Evolutionary conservation across 805 yeast genomes (phyloP).

Genomic region (Kodamaea nitidulidarum): DNA sequence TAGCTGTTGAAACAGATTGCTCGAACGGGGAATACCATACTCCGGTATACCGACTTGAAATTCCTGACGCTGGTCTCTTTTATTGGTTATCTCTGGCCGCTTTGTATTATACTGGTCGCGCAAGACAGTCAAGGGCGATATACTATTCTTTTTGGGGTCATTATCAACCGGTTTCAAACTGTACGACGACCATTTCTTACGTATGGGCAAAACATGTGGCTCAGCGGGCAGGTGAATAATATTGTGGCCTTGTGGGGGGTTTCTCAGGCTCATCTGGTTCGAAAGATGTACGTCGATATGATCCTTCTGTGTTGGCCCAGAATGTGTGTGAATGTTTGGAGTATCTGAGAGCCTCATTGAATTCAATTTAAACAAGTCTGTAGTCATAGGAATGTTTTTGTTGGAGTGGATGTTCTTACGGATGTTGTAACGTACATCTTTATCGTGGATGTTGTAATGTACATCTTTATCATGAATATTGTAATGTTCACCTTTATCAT

Average conservation of each 20-base stretch:
- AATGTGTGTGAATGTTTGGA: not conserved
- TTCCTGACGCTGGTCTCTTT: not conserved
- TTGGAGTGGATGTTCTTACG: not conserved
- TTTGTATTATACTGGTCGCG: conserved; percentile 25
- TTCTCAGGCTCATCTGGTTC: too few relatives aligned
- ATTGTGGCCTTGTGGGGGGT: too few relatives aligned
- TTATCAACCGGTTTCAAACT: not conserved
- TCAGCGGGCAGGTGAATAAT: not conserved
- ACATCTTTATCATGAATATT: too few relatives aligned
- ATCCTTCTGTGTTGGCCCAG: too few relatives aligned
- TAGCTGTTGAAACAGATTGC: conserved; percentile 6
- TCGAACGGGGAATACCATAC: conserved; percentile 2
- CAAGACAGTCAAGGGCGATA: conserved; percentile 27
- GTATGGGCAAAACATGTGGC: not conserved
- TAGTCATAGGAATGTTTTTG: conserved; percentile 11
- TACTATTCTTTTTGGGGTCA: conserved; percentile 9
- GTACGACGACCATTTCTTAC: not conserved
- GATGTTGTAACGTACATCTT: not conserved
- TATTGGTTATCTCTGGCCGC: conserved; percentile 14
- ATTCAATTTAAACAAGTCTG: not conserved
- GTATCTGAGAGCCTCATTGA: not conserved
- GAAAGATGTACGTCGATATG: too few relatives aligned
- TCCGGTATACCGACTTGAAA: not conserved
- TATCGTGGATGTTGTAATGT: too few relatives aligned
- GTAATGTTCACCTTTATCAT: too few relatives aligned